Evolutionary conservation across 495 filamentous ascomycete genomes (phyloP).

Genomic region (Stereocaulon alpinum): DNA sequence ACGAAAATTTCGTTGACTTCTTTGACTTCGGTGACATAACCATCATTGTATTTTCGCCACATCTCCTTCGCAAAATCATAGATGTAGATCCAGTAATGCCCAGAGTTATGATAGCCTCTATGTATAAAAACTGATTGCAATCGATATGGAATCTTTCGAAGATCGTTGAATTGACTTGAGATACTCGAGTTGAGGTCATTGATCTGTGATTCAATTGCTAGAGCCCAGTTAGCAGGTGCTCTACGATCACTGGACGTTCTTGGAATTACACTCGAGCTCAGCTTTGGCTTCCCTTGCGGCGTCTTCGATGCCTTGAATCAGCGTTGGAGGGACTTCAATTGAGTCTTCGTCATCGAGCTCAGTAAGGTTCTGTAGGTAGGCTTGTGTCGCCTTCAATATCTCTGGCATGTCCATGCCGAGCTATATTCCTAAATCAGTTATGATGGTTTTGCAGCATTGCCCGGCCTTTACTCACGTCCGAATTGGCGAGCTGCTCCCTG

Average conservation of each 20-base stretch:
- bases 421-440: slow-evolving; percentile 23
- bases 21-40: slow-evolving; percentile 58
- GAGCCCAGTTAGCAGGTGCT: background rate
- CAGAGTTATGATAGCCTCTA: slow-evolving; percentile 55
- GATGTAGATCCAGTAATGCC: slow-evolving; percentile 97
- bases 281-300: slow-evolving; percentile 27
- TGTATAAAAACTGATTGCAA: slow-evolving; percentile 92
- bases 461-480: slow-evolving; percentile 31
- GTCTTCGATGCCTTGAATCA: slow-evolving; percentile 28
- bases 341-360: slow-evolving; percentile 25
- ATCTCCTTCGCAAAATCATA: slow-evolving; percentile 69
- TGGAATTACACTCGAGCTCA: slow-evolving; percentile 33
- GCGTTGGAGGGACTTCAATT: slow-evolving; percentile 25
- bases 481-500: slow-evolving; percentile 35
- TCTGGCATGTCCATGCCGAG: slow-evolving; percentile 22
- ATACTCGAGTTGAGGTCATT: slow-evolving; percentile 41
- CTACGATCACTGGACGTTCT: background rate
- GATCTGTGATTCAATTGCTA: slow-evolving; percentile 40
- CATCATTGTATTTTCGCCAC: slow-evolving; percentile 95
- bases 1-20: slow-evolving; percentile 55
- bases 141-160: slow-evolving; percentile 57
- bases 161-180: slow-evolving; percentile 50
- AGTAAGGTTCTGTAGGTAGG: slow-evolving; percentile 22
- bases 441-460: no score
- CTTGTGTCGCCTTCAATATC: slow-evolving; percentile 21